Conservation (phyloP, 1,284 basidiomycete genomes). For the Ustilago shanxiensis region DNA sequence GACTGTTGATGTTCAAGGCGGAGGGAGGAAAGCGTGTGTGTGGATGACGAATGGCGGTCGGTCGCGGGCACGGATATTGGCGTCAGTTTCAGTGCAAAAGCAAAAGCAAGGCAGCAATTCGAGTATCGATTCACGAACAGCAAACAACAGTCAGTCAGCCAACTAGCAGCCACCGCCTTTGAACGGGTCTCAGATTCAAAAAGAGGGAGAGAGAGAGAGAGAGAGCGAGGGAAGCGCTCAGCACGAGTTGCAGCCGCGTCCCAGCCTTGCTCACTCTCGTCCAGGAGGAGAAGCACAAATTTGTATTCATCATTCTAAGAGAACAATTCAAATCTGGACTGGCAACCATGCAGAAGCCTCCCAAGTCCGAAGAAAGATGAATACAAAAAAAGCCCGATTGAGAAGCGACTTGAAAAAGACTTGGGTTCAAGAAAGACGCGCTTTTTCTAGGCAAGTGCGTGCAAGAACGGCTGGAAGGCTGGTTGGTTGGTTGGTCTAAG, state of each 20-base stretch:
- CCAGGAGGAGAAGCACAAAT: too few species aligned
- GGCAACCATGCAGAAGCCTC: neutral
- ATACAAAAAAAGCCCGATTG: constrained; percentile 13
- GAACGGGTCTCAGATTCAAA: neutral
- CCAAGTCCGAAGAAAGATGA: constrained; percentile 1
- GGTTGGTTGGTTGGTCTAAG: constrained; percentile 14
- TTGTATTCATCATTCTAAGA: neutral
- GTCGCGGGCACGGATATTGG: constrained; percentile 17
- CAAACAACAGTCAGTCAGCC: constrained; percentile 5
- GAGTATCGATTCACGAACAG: neutral
- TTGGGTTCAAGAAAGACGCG: neutral
- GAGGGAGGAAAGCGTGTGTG: neutral
- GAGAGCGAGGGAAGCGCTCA: neutral
- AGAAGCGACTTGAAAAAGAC: neutral
- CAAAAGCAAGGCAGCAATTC: constrained; percentile 2
- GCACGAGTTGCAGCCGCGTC: constrained; percentile 13
- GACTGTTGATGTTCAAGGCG: too few species aligned
- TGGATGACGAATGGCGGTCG: constrained; percentile 1
- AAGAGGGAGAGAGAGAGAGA: neutral
- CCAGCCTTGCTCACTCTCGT: too few species aligned
- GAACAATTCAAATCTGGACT: constrained; percentile 3
- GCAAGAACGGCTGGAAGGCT: neutral
- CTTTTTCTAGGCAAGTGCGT: too few species aligned
- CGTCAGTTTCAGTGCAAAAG: neutral
- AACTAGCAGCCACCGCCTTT: constrained; percentile 15